Percentiles rank a stretch among this genome's conserved stretches.
phyloP scores from a whole-genome alignment of 345 rosid genomes.

The Litchi chinensis region DNA sequence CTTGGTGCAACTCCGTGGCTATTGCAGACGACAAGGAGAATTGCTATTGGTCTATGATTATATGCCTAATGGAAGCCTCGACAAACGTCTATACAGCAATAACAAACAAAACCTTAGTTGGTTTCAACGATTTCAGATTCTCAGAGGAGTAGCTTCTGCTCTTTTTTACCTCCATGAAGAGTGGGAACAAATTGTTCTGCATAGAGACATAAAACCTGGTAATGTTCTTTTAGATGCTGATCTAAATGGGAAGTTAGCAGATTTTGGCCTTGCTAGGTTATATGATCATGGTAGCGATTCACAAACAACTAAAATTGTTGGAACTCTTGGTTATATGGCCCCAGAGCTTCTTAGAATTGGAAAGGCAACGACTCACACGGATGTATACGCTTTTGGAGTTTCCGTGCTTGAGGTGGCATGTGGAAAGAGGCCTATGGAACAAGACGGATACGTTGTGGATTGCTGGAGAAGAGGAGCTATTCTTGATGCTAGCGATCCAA shows the following conservation, averaged over 20 bases:
- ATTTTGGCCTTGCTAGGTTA: slow-evolving; percentile 45
- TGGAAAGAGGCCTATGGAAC: slow-evolving; percentile 42
- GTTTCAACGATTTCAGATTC: slow-evolving; percentile 44
- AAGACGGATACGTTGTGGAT: slow-evolving; percentile 41
- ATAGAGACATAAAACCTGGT: slow-evolving; percentile 47
- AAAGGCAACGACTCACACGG: slow-evolving; percentile 40
- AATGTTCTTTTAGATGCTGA: slow-evolving; percentile 39
- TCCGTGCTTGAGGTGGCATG: slow-evolving; percentile 47
- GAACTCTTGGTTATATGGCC: slow-evolving; percentile 48
- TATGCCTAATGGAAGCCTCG: slow-evolving; percentile 50
- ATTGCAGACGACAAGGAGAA: slow-evolving; percentile 39
- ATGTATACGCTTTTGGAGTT: slow-evolving; percentile 47
- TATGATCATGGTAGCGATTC: slow-evolving; percentile 42
- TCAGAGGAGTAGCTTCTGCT: slow-evolving; percentile 40
- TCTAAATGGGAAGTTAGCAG: slow-evolving; percentile 44
- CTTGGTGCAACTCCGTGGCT: slow-evolving; percentile 45
- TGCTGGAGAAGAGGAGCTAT: slow-evolving; percentile 41
- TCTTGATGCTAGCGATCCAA: slow-evolving; percentile 30
- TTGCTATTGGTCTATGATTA: slow-evolving; percentile 51
- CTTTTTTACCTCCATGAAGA: slow-evolving; percentile 44
- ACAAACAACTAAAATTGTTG: slow-evolving; percentile 40
- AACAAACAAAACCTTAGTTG: slow-evolving; percentile 24
- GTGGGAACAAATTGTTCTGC: slow-evolving; percentile 51
- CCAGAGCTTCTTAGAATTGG: slow-evolving; percentile 42
- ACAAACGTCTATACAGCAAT: slow-evolving; percentile 31